Percentiles rank a stretch among this genome's conserved stretches.
phyloP scores from a whole-genome alignment of 179 eudicot genomes.

The Silene vulgaris region DNA sequence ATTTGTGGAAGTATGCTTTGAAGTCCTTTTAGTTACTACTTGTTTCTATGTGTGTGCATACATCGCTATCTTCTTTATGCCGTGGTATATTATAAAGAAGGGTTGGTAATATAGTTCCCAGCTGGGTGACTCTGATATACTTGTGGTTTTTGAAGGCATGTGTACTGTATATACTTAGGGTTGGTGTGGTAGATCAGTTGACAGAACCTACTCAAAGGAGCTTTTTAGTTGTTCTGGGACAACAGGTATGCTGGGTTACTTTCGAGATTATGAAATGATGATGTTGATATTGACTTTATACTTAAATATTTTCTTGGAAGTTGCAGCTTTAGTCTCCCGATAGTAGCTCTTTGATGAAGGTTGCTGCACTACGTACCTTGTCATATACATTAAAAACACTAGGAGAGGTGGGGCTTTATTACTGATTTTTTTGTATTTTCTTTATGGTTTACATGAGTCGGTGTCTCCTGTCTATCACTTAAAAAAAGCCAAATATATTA shows the following conservation, averaged over 20 bases:
- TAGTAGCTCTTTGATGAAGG: constrained; percentile 64
- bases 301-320: constrained; percentile 20
- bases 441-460: constrained; percentile 6
- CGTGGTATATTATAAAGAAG: constrained; percentile 4
- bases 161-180: constrained; percentile 88
- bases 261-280: constrained; percentile 14
- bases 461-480: neutral
- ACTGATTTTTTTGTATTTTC: neutral
- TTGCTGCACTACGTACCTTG: constrained; percentile 79
- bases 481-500: neutral
- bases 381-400: constrained; percentile 77
- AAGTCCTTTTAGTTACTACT: neutral
- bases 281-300: neutral
- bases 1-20: constrained; percentile 6
- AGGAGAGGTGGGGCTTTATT: constrained; percentile 62
- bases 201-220: constrained; percentile 95
- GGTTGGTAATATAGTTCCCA: constrained; percentile 12
- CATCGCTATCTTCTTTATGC: constrained; percentile 9
- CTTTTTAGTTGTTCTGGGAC: constrained; percentile 68
- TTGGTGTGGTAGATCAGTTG: constrained; percentile 93
- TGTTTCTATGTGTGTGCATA: neutral
- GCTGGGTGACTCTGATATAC: constrained; percentile 23
- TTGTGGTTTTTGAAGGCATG: constrained; percentile 70
- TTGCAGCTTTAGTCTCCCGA: constrained; percentile 80
- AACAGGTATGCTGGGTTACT: constrained; percentile 57